Conservation (phyloP, 179 eudicot species). For the Spinacia oleracea region DNA sequence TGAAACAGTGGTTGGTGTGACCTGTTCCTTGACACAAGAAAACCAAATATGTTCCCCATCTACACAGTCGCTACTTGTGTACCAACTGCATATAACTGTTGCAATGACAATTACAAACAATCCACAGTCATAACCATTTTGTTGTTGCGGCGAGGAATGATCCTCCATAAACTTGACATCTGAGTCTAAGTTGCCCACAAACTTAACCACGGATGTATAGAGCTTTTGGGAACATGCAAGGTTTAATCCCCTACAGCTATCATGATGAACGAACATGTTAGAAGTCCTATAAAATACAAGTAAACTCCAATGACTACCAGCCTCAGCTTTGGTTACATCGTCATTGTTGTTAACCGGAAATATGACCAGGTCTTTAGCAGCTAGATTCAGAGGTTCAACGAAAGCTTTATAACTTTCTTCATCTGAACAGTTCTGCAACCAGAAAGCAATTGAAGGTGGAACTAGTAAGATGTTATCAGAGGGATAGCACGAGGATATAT, state of each 20-base stretch:
- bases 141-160: conserved; percentile 57
- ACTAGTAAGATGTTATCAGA: conserved; percentile 61
- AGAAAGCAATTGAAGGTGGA: conserved; percentile 85
- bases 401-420: conserved; percentile 48
- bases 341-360: conserved; percentile 75
- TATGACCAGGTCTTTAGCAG: conserved; percentile 48
- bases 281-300: conserved; percentile 55
- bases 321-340: conserved; percentile 60
- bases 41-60: conserved; percentile 59
- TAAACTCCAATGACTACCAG: conserved; percentile 91
- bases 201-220: conserved; percentile 42
- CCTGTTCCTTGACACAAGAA: conserved; percentile 42
- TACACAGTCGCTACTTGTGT: conserved; percentile 26
- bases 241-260: conserved; percentile 55
- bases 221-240: conserved; percentile 45
- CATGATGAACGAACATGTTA: conserved; percentile 77
- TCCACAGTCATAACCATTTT: conserved; percentile 87
- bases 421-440: conserved; percentile 79
- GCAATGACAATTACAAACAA: conserved; percentile 69
- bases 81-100: conserved; percentile 63
- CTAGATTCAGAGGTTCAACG: conserved; percentile 59
- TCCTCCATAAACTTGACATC: conserved; percentile 42
- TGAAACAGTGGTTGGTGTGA: conserved; percentile 44
- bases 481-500: conserved; percentile 49
- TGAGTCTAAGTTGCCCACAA: conserved; percentile 31